phyloP scores from a whole-genome alignment of 2,329 filamentous ascomycete species.

The Fusarium citri region DNA sequence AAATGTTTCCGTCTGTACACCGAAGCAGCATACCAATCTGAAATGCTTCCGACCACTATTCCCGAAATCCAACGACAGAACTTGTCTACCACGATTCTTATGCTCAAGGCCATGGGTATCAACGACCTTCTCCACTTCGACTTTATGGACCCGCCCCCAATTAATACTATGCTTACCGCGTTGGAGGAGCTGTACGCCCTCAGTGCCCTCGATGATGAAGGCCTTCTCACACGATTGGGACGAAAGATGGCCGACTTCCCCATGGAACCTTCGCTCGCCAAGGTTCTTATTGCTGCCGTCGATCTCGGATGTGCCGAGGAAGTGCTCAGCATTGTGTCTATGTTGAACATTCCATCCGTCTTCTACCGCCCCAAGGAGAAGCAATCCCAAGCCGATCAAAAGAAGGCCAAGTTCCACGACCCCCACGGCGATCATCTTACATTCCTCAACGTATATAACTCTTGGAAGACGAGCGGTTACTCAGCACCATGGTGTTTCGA shows the following conservation, averaged over 20 bases:
- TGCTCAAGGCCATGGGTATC: slow-evolving; percentile 99
- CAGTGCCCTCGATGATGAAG: slow-evolving; percentile 93
- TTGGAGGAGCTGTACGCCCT: slow-evolving; percentile 95
- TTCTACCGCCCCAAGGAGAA: slow-evolving; percentile 99
- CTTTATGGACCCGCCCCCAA: slow-evolving; percentile 98
- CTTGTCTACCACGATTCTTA: slow-evolving; percentile 89
- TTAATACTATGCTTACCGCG: slow-evolving; percentile 97
- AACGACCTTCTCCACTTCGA: slow-evolving; percentile 97
- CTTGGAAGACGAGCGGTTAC: slow-evolving; percentile 89
- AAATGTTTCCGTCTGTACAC: slow-evolving; percentile 97
- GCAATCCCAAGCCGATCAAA: slow-evolving; percentile 94
- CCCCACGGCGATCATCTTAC: slow-evolving; percentile 94
- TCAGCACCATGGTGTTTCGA: slow-evolving; percentile 95
- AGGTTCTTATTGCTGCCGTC: slow-evolving; percentile 88
- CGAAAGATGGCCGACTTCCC: slow-evolving; percentile 99
- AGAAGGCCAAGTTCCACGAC: slow-evolving; percentile 98
- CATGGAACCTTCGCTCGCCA: slow-evolving; percentile 93
- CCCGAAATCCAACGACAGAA: slow-evolving; percentile 98
- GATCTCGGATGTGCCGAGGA: slow-evolving; percentile 93
- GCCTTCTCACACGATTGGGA: slow-evolving; percentile 88
- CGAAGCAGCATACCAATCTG: slow-evolving; percentile 92
- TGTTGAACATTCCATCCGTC: slow-evolving; percentile 87
- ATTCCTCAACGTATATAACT: slow-evolving; percentile 94
- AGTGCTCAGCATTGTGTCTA: slow-evolving; percentile 91
- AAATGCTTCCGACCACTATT: slow-evolving; percentile 96